Base-by-base conservation (phyloP, 305 asterid species). In the Fraxinus albicans region DNA sequence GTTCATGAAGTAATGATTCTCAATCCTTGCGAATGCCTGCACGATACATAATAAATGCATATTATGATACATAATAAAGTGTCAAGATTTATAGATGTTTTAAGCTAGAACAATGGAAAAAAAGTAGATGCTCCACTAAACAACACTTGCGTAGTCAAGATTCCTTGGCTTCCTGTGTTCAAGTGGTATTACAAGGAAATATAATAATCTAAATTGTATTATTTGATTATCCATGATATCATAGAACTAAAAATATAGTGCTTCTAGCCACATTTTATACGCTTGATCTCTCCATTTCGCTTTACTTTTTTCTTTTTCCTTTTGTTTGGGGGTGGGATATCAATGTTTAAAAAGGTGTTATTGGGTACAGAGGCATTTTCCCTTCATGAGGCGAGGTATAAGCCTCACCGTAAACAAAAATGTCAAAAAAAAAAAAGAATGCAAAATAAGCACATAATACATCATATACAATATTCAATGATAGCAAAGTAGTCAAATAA, bases 11-110 rank as follows among this genome's bases (percentile, higher is more conserved):
- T 94, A 96, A 91, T 96, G 98, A 86, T 94, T 95, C 93, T 96
- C 99, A 87, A 96, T 94, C 94, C 99, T 90, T 47, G 98, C 98
- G 87, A 96, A 94, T 81, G 99, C 99, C 99, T 94, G 91, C 67
- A 87, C 8, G 29, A 77, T 79, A 78, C 74, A 86, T 19, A 83
- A 84, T 40, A 76, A 42, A 55, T 73, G 73, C 67, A 76, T 29
- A 79, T 78, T 70, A 79, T 15, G 77, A 69, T 69, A 27, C 8
- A 1, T 69, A 25, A 70, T n/a, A 42, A 33, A 1, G 25, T 36
- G 42, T 12, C 80, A 76, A 42, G 36, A 67, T 67, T 8, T 67
- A 29, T 67, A 10, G 7, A 27, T 25, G 74, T 3, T 67, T 67
- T 12, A 67, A 67, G n/a, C 36, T 12, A 3, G 36, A 27, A 67